Evolutionary conservation across 495 filamentous ascomycete genomes (phyloP), one percentile per base, ranked within the genome.

Genomic region (Aspergillus coremiiformis): DNA sequence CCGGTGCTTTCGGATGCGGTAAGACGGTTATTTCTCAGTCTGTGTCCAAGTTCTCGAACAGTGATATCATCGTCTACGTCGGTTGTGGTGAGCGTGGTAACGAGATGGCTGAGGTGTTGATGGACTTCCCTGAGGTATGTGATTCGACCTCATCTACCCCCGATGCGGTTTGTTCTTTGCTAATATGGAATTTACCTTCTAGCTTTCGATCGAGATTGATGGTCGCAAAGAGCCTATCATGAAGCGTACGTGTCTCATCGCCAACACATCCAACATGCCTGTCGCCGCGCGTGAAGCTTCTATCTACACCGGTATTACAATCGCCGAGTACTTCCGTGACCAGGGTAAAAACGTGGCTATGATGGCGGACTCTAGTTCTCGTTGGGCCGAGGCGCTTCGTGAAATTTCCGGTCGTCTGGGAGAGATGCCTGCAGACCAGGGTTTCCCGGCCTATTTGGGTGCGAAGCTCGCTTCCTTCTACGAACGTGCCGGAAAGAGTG

Each of bases 241-340:
- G 93, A 99, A 97, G 81, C 94, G 93, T 62, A 97, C 93, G 47
- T 91, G 89, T 37, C 79, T 99, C 47, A 96, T 99, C 66, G 93
- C 93, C 64, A 99, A 99, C 69, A 99, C 93, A 23, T 99, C 93
- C 52, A 99, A 99, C 77, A 99, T 99, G 93, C 93, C 93, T 56
- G 93, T 99, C 64, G 93, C 93, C 51, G 93, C 93, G 46, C 90
- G 93, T 74, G 93, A 99, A 70, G 93, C 93, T 53, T 99, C 93
- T 41, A 99, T 99, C 65, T 99, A 97, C 73, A 99, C 93, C 29
- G 93, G 94, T 67, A 97, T 97, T 59, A 97, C 93, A 1, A 85
- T 97, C 7, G 90, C 94, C 39, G 92, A 98, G 70, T 98, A 99
- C 67, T 96, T 96, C 81, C 86, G 93, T 69, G 93, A 99, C 63